Base-by-base conservation (phyloP, 176 grass and related monocot genomes). In the Phoenix roebelenii region DNA sequence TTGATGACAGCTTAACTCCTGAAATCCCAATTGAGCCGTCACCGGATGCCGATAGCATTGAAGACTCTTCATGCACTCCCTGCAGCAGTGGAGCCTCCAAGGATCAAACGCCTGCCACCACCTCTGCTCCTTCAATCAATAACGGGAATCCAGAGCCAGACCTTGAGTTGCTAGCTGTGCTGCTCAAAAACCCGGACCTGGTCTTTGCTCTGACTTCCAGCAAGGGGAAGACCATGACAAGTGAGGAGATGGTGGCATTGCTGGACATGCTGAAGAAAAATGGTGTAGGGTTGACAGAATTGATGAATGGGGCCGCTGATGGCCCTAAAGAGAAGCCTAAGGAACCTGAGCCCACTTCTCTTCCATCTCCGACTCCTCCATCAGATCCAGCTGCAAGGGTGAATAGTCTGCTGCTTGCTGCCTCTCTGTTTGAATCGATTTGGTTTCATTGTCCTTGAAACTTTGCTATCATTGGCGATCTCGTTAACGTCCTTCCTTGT, bases 151-250 rank as follows among this genome's bases (percentile, higher is more conserved):
- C 72, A 20, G 82, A 85, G 30, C 76, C 93, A 3, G 93, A 98
- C 72, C 75, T 89, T 51, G 93, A 92, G 77, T 80, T 98, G 60
- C 88, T 98, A 30, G 85, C 88, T 0, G 87, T 98, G 70, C 73
- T 98, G 68, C 80, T 98, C 25, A 92, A 85, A 68, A 98, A 98
- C 72, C 93, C 93, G 0, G 79, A 98, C 60, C 74, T 98, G 52
- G 93, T 98, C 2, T 92, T 98, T 80, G 93, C 93, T 59, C 51
- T 98, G 59, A 92, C 93, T 52, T 88, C 84, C 15, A 80, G 72
- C 32, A 65, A 85, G 49, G 73, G 67, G 7, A 72, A 65, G 25
- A 73, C 23, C 25, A 28, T 92, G 25, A 55, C 78, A 16, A 80
- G 50, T 16, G 88, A 85, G 26, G 84, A 92, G 70, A 98, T 65